Base-by-base conservation (phyloP, 257 asterid species). In the Echites panduratus region DNA sequence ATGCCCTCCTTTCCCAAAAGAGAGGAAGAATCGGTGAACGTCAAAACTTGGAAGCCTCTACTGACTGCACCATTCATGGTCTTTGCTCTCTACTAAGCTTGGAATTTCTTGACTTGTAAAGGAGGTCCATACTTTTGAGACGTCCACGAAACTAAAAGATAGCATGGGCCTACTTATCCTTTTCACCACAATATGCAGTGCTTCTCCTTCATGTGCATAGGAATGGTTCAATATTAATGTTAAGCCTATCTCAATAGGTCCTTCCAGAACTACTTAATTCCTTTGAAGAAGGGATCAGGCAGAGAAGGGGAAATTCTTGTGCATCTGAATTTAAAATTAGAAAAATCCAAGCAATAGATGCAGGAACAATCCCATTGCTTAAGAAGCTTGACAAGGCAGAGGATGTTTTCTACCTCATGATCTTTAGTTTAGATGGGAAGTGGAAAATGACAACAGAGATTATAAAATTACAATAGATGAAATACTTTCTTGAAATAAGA, bases 101-200 rank as follows among this genome's bases (percentile, higher is more conserved):
- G 49, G 24, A 38, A 20, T 22, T 64, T 48, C 69, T 14, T 24
- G 1, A 35, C n/a, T 13, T 35, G 69, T 27, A n/a, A 43, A 19
- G 54, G 38, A 65, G 19, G 70, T 27, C 52, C 74, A 59, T 29
- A n/a, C 49, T 40, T 57, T 74, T 72, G 66, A 64, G 70, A 38
- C 38, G 57, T 66, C 68, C 47, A 70, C 57, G 47, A 26, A 49
- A 66, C 64, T 63, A 50, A 68, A 58, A 54, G 88, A 84, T 83
- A 85, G 79, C 63, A 74, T 27, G 84, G 84, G 75, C 72, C 86
- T 83, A 83, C 87, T 89, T 86, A 85, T 87, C 87, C 81, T 72
- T 80, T 82, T 72, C 73, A 58, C 32, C 41, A 26, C 53, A 9
- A 43, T 45, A 20, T 1, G 12, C 11, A 35, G 19, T 22, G 17